Evolutionary conservation across 1,139 yeast genomes (phyloP).

Genomic region (Zygotorulaspora mrakii): DNA sequence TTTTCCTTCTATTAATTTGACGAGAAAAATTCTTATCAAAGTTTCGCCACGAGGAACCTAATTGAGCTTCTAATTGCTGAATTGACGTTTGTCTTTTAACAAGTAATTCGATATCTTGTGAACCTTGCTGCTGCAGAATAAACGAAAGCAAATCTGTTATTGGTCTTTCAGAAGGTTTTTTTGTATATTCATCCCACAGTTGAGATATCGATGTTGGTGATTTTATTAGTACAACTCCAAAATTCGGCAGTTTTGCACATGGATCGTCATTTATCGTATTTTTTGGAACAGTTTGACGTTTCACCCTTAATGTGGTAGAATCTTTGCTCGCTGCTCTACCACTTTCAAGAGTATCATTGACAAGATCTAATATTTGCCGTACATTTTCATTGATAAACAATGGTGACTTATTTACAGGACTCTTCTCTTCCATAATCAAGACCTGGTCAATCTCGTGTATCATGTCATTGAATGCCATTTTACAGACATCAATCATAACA

Average conservation of each 20-base stretch:
- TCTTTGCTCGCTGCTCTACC: background rate
- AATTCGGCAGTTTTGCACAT: constrained; percentile 26
- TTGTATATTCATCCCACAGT: constrained; percentile 32
- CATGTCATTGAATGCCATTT: constrained; percentile 17
- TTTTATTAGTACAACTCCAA: constrained; percentile 31
- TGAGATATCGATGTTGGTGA: constrained; percentile 30
- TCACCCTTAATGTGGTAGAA: background rate
- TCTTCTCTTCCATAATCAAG: constrained; percentile 8
- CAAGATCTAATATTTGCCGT: constrained; percentile 1
- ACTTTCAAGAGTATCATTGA: background rate
- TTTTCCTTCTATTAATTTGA: constrained; percentile 33
- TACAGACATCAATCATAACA: constrained; percentile 16
- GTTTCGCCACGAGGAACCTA: constrained; percentile 33
- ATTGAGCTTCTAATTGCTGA: constrained; percentile 23
- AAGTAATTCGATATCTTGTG: constrained; percentile 17
- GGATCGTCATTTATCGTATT: constrained; percentile 18
- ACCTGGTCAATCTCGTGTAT: constrained; percentile 21
- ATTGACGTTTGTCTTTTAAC: constrained; percentile 27
- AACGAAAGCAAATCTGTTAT: constrained; percentile 24
- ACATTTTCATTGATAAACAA: background rate
- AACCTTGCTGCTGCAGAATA: constrained; percentile 18
- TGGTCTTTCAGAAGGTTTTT: constrained; percentile 29
- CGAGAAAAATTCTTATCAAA: constrained; percentile 32
- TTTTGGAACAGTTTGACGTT: background rate
- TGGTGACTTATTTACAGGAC: constrained; percentile 4